These are phyloP conservation scores for Aureobasidium sp. DNA, from an alignment of 2,329 filamentous ascomycete species.

Conservation along the genomic window DNA sequence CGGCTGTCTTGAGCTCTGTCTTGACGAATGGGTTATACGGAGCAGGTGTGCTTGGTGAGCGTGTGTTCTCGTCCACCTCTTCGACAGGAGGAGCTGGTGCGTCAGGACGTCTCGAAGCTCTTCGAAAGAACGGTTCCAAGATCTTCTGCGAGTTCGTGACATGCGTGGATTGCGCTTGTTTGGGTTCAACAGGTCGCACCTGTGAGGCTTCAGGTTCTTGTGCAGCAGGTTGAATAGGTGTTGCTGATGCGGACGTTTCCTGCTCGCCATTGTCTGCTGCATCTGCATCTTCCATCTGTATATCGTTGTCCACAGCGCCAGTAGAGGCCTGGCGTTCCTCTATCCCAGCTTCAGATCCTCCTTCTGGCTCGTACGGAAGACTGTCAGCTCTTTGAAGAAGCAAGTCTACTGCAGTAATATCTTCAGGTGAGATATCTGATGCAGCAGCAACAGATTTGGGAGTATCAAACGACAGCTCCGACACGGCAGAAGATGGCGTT, in stretches of 20 bases:
- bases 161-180: not conserved
- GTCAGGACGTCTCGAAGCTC: not conserved
- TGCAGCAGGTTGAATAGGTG: not conserved
- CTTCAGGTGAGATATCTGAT: not conserved
- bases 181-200: not conserved
- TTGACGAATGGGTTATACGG: not conserved
- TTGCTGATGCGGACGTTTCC: not conserved
- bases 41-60: not conserved
- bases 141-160: not conserved
- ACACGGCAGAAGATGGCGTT: not conserved
- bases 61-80: not conserved
- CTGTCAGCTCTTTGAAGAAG: slow-evolving; percentile 2
- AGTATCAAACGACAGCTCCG: not conserved
- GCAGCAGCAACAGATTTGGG: not conserved
- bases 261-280: not conserved
- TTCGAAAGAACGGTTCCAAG: not conserved
- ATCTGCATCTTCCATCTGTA: not conserved
- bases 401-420: not conserved
- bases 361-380: not conserved
- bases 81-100: not conserved
- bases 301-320: not conserved
- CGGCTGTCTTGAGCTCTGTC: not conserved
- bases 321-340: not conserved
- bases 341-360: not conserved
- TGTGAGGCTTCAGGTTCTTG: not conserved